phyloP scores from a whole-genome alignment of 73 alveolate species.

The Chromera velia region DNA sequence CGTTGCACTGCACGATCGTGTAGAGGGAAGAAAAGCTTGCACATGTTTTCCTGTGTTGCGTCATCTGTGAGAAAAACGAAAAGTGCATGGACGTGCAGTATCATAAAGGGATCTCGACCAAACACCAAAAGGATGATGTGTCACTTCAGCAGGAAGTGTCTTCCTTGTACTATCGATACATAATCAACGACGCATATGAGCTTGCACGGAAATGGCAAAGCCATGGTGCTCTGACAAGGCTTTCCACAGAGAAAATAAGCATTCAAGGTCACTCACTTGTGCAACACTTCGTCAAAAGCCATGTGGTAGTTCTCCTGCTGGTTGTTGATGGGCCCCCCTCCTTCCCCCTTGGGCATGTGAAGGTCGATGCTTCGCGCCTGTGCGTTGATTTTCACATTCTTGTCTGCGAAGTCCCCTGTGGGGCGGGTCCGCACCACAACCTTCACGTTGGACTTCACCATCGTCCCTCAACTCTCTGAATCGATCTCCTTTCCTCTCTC shows the following conservation, averaged over 20 bases:
- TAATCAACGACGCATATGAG: neutral
- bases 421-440: neutral
- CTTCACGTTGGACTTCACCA: neutral
- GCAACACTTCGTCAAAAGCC: neutral
- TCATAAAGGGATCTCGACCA: no score
- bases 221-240: no score
- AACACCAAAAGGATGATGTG: neutral
- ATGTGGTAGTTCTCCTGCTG: neutral
- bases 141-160: no score
- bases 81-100: no score
- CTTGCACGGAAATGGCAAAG: no score
- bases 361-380: neutral
- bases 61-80: no score
- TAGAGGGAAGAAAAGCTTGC: no score
- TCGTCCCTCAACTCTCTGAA: no score
- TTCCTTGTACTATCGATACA: no score
- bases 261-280: neutral
- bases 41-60: no score
- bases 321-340: neutral
- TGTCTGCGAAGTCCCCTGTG: neutral
- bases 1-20: no score
- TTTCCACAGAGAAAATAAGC: neutral
- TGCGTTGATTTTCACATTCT: neutral
- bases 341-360: neutral
- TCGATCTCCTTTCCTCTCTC: neutral